Percentiles rank a stretch among this genome's conserved stretches.
phyloP scores from a whole-genome alignment of 2,329 filamentous ascomycete genomes.

The Diplodia sapinea region DNA sequence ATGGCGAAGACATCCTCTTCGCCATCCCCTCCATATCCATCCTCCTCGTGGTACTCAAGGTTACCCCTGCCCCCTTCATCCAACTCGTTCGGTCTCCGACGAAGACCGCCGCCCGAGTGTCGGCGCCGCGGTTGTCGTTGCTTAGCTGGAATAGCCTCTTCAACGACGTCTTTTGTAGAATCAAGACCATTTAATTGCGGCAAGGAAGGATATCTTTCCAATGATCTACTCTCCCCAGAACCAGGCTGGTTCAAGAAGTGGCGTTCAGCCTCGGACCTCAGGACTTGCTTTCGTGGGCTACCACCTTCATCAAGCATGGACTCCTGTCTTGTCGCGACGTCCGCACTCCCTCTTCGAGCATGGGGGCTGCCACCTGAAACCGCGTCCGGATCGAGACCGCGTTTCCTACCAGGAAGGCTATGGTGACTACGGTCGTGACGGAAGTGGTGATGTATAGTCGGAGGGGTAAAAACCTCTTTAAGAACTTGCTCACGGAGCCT shows the following conservation, averaged over 20 bases:
- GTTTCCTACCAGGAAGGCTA: slow-evolving; percentile 28
- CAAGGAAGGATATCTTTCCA: slow-evolving; percentile 29
- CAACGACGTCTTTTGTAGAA: slow-evolving; percentile 36
- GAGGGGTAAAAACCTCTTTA: slow-evolving; percentile 86
- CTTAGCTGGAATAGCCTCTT: slow-evolving; percentile 37
- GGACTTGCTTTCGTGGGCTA: slow-evolving; percentile 48
- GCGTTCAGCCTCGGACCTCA: slow-evolving; percentile 50
- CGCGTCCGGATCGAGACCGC: not conserved
- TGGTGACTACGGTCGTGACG: slow-evolving; percentile 60
- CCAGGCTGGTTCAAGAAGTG: slow-evolving; percentile 23
- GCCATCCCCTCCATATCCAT: slow-evolving; percentile 80
- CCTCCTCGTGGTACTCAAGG: slow-evolving; percentile 90
- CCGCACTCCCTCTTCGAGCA: slow-evolving; percentile 48
- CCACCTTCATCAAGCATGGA: slow-evolving; percentile 10
- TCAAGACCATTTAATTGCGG: slow-evolving; percentile 34
- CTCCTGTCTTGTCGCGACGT: slow-evolving; percentile 37
- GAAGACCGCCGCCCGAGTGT: slow-evolving; percentile 85
- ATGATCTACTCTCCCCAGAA: slow-evolving; percentile 27
- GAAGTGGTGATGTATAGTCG: slow-evolving; percentile 77
- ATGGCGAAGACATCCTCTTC: slow-evolving; percentile 73
- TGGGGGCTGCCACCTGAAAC: slow-evolving; percentile 34
- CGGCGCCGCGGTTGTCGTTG: slow-evolving; percentile 61
- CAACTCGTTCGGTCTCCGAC: slow-evolving; percentile 73
- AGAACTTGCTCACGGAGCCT: slow-evolving; percentile 88
- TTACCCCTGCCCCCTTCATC: slow-evolving; percentile 68